phyloP scores from a whole-genome alignment of 441 rosid genomes.

The Gossypium davidsonii region DNA sequence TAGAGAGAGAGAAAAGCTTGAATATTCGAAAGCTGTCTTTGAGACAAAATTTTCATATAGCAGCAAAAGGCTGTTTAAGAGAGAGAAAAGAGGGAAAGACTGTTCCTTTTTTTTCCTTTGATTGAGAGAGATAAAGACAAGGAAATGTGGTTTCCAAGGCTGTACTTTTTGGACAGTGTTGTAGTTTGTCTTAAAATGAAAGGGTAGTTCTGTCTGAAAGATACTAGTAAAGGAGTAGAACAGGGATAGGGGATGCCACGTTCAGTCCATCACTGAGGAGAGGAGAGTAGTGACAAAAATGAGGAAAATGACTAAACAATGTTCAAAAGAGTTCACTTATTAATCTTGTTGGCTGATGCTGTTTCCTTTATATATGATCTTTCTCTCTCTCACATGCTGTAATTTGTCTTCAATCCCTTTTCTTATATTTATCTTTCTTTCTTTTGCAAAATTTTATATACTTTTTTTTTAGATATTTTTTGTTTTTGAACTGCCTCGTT shows the following conservation, averaged over 20 bases:
- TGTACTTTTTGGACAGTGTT: background rate
- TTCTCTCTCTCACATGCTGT: background rate
- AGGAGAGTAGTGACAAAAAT: background rate
- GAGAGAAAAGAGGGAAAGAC: conserved; percentile 9
- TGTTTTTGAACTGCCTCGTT: no score
- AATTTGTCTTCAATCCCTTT: background rate
- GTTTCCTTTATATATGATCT: background rate
- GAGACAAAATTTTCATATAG: conserved; percentile 25
- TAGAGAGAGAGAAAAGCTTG: conserved; percentile 17
- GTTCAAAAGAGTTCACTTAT: background rate
- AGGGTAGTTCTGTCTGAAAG: background rate
- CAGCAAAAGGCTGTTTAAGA: conserved; percentile 17
- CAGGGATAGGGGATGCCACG: background rate
- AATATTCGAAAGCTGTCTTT: conserved; percentile 21
- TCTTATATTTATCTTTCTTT: background rate
- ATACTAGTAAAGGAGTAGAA: background rate
- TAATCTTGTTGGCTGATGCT: background rate
- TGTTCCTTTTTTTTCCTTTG: background rate
- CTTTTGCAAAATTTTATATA: background rate
- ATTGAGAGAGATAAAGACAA: conserved; percentile 1
- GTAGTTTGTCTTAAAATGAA: background rate
- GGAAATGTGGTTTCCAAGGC: background rate
- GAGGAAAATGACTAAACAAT: background rate
- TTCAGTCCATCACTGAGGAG: no score
- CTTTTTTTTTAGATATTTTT: background rate